A percentile compares a stretch with the other conserved stretches of the same genome.
Evolutionary conservation across 1,284 basidiomycete species (phyloP).

Genomic region (Porogramme epimiltina): DNA sequence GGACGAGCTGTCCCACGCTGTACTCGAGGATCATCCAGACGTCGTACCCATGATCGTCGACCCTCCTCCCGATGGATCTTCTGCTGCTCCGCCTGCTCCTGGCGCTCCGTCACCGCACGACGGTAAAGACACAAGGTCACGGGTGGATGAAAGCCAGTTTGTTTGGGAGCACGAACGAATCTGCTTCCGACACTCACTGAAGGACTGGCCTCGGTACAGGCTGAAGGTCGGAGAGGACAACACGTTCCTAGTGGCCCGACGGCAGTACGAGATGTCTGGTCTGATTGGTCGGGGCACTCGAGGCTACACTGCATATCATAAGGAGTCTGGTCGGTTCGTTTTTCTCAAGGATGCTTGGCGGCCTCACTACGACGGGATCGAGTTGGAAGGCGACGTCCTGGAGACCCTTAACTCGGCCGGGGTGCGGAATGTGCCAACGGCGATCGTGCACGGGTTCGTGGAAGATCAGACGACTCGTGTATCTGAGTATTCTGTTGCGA

Average conservation of each 20-base stretch:
- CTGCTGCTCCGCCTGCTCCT: no score
- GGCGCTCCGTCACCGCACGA: no score
- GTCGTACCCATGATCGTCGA: no score
- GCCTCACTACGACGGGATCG: neutral
- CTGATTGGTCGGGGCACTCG: neutral
- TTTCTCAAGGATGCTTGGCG: slow-evolving; percentile 7
- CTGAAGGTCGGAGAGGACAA: neutral
- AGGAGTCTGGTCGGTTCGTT: neutral
- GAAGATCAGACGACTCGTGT: neutral
- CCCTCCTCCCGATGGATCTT: neutral
- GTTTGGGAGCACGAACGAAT: neutral
- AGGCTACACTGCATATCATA: slow-evolving; percentile 1
- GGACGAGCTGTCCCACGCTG: neutral
- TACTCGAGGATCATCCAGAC: no score
- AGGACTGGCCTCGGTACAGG: neutral
- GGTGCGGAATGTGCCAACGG: neutral
- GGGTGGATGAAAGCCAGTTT: no score
- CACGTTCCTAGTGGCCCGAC: neutral
- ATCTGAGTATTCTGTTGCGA: neutral
- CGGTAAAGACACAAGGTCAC: no score
- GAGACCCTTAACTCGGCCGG: neutral
- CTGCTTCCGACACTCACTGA: neutral
- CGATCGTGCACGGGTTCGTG: slow-evolving; percentile 3
- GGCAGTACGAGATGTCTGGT: neutral
- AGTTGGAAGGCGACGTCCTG: neutral